phyloP scores from a whole-genome alignment of 2,329 filamentous ascomycete genomes.

The Stachybotrys chartarum region DNA sequence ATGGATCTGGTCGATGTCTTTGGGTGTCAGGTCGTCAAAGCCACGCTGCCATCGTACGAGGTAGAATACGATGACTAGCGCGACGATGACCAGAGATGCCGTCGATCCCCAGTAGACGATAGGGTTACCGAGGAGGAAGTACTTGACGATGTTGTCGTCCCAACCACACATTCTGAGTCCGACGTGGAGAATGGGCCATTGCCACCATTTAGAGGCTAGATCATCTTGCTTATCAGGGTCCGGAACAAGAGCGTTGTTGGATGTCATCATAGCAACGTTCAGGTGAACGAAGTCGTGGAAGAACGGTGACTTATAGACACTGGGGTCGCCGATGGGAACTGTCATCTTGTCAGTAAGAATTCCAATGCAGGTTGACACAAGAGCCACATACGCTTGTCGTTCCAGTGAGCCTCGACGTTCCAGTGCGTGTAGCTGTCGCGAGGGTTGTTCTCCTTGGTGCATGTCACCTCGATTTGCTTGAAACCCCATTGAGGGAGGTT shows the following conservation, averaged over 20 bases:
- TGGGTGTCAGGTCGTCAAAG: constrained; percentile 70
- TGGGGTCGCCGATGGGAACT: constrained; percentile 81
- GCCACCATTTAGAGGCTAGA: constrained; percentile 93
- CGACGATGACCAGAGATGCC: constrained; percentile 66
- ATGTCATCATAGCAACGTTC: constrained; percentile 99
- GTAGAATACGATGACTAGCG: constrained; percentile 72
- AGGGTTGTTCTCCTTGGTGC: constrained; percentile 86
- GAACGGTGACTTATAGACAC: constrained; percentile 94
- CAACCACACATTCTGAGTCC: constrained; percentile 98
- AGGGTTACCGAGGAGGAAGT: constrained; percentile 96
- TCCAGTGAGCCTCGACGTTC: constrained; percentile 94
- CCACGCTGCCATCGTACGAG: constrained; percentile 93
- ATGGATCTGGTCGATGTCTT: constrained; percentile 88
- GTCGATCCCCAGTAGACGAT: constrained; percentile 94
- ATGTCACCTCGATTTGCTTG: constrained; percentile 98
- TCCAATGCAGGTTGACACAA: too few relatives aligned
- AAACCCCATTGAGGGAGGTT: constrained; percentile 99
- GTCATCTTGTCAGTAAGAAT: constrained; percentile 5
- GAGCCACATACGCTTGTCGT: constrained; percentile 72
- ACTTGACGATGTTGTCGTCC: constrained; percentile 93
- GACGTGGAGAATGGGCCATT: constrained; percentile 94
- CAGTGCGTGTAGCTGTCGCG: constrained; percentile 94
- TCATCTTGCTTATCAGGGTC: constrained; percentile 99
- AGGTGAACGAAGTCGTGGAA: constrained; percentile 95
- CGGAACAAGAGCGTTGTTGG: constrained; percentile 95